Percentiles rank a stretch among this genome's conserved stretches.
These are phyloP conservation scores for Hygrophorus russula DNA, from an alignment of 768 basidiomycete species.

Conservation along the genomic window DNA sequence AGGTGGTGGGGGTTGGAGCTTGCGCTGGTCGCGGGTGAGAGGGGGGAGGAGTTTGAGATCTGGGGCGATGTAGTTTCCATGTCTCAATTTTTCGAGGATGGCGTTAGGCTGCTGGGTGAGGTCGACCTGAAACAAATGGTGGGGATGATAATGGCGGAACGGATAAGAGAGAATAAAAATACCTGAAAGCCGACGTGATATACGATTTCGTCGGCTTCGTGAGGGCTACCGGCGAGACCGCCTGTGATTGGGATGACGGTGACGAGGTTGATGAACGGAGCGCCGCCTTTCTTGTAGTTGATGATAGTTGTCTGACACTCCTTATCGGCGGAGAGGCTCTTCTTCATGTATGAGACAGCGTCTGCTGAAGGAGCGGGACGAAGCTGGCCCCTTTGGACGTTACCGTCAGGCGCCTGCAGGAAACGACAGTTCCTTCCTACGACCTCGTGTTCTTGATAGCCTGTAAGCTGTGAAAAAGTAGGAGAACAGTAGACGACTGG, in stretches of 20 bases:
- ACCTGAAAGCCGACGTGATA: conserved; percentile 96
- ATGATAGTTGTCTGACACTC: conserved; percentile 83
- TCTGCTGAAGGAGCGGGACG: conserved; percentile 53
- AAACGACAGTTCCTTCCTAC: conserved; percentile 88
- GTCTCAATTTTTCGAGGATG: conserved; percentile 67
- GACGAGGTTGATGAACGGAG: conserved; percentile 85
- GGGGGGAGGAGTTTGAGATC: conserved; percentile 11
- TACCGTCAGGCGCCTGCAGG: conserved; percentile 65
- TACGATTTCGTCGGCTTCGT: conserved; percentile 59
- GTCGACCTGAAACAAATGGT: conserved; percentile 66
- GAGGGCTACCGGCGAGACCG: conserved; percentile 32
- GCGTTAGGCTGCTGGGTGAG: conserved; percentile 77
- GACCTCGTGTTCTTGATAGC: conserved; percentile 65
- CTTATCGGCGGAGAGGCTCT: conserved; percentile 57
- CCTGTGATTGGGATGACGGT: conserved; percentile 81
- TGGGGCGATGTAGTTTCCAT: conserved; percentile 69
- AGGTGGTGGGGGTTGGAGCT: conserved; percentile 18
- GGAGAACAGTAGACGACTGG: conserved; percentile 91
- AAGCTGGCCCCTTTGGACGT: conserved; percentile 22
- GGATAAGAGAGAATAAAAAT: conserved; percentile 82
- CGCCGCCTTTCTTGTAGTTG: conserved; percentile 81
- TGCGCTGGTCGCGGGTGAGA: conserved; percentile 4
- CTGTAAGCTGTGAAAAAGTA: conserved; percentile 68
- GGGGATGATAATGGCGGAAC: conserved; percentile 26
- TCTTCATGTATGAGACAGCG: conserved; percentile 52